Evolutionary conservation across 805 yeast species (phyloP).

Genomic region (Debaryomyces tyrocola): DNA sequence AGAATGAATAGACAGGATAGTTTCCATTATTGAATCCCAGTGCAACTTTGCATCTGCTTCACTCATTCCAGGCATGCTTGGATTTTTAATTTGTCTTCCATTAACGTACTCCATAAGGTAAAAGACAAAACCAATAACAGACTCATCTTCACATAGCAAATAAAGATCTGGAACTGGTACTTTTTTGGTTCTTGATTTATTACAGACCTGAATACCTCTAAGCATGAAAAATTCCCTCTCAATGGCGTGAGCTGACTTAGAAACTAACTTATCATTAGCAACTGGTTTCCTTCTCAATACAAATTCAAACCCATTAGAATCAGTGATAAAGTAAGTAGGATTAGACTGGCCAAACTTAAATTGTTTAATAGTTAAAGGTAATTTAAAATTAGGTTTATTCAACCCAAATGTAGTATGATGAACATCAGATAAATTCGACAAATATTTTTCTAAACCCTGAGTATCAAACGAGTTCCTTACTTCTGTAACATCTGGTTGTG

Average conservation of each 20-base stretch:
- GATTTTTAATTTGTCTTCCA: constrained; percentile 57
- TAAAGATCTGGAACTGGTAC: constrained; percentile 59
- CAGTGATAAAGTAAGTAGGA: constrained; percentile 56
- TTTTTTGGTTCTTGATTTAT: constrained; percentile 19
- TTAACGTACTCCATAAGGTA: constrained; percentile 60
- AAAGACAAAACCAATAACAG: constrained; percentile 53
- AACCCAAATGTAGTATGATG: constrained; percentile 22
- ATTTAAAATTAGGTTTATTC: constrained; percentile 17
- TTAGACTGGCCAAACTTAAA: constrained; percentile 65
- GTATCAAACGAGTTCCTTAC: constrained; percentile 35
- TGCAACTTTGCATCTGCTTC: constrained; percentile 22
- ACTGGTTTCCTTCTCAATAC: constrained; percentile 61
- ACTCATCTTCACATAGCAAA: constrained; percentile 56
- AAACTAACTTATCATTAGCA: constrained; percentile 47
- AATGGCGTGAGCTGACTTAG: constrained; percentile 60
- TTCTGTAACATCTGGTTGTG: constrained; percentile 24
- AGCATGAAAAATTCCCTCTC: constrained; percentile 59
- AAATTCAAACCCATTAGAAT: constrained; percentile 35
- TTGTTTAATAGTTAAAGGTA: constrained; percentile 44
- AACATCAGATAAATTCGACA: constrained; percentile 14
- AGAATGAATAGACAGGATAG: constrained; percentile 50
- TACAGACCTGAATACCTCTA: constrained; percentile 32
- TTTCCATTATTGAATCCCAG: constrained; percentile 51
- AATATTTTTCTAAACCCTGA: constrained; percentile 20
- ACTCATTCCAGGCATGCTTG: constrained; percentile 42